Base-by-base conservation (phyloP, 345 rosid species). In the Populus simonii region DNA sequence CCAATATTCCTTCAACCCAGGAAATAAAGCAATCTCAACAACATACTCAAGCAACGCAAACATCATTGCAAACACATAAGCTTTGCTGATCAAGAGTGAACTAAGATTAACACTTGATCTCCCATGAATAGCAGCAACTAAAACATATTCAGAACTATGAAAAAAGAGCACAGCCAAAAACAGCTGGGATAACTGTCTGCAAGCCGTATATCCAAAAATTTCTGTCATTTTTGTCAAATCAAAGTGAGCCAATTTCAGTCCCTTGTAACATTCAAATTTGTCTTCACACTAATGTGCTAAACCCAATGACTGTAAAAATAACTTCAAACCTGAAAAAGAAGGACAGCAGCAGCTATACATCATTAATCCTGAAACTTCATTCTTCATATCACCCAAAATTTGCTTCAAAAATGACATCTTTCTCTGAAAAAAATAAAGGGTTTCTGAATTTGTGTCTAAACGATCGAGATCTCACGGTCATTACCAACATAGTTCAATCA, bases 61-160 rank as follows among this genome's bases (percentile, higher is more conserved):
- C 45, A 83, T 12, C 91, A 91, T 89, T 17, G 94, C 93, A 7
- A 89, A 38, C 72, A 81, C 73, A 70, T 89, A 91, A 7, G 85
- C 79, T 83, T 84, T 91, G 82, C 88, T 92, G 77, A 92, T 74
- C 59, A 92, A 79, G 38, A 90, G 93, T 10, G 95, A 92, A n/a
- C 73, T 79, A 47, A 84, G 82, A 66, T 88, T 80, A 51, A 91
- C 93, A 71, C 72, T 89, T 22, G 89, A 81, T 78, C 79, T 73
- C 33, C 94, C 93, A 62, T 92, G 93, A 63, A 83, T 17, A 59
- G 78, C 78, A 74, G 80, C 13, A 29, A 93, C 94, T 7, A 91
- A 81, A 68, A 89, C 16, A 81, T 87, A 89, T 72, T 91, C 92
- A 0, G 97, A 91, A 77, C 71, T 45, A 71, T 91, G 93, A 84